Base-by-base conservation (phyloP, 768 basidiomycete species). In the Punctularia strigosozonata region DNA sequence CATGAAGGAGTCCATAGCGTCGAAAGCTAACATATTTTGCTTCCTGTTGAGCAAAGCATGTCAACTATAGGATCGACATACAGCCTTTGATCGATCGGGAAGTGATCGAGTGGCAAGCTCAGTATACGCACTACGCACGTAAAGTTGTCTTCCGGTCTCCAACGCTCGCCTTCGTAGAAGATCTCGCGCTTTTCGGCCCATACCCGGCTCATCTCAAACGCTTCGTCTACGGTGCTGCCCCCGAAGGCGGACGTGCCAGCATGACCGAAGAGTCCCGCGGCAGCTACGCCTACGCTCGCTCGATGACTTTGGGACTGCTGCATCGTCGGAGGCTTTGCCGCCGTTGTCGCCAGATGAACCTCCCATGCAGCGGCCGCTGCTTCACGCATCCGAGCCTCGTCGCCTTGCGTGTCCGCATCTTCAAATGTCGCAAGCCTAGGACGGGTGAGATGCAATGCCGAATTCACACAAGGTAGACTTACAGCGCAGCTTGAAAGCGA, bases 111-210 rank as follows among this genome's bases (percentile, higher is more conserved):
- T 1, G 13, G 26, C 19, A 19, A 35, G 33, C 13, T 25, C 36
- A 20, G 7, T 17, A 28, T 24, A 30, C 14, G 31, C 30, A 39
- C 13, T 24, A 63, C 77, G 51, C 57, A 80, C 77, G 77, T 80
- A 53, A 84, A 74, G 59, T 98, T 99, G 43, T 81, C 77, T 39
- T 83, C 54, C 0, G 91, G 73, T 45, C 83, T 71, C 81, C 87
- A 91, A 35, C 71, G 68, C 5, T 72, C 76, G 41, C 75, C 73
- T 46, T 90, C 82, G 57, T 94, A 97, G 49, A 98, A 90, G 17
- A 97, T 78, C 56, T 94, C 91, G 32, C 84, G 65, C 63, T 94
- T 92, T 60, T 99, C 92, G 1, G 86, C 80, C 88, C 94, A 99
- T 14, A 92, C 80, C 46, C 88, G 81, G 1, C 87, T 87, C 67